Base-by-base conservation (phyloP, 2,329 filamentous ascomycete genomes). In the Lasiodiplodia theobromae region DNA sequence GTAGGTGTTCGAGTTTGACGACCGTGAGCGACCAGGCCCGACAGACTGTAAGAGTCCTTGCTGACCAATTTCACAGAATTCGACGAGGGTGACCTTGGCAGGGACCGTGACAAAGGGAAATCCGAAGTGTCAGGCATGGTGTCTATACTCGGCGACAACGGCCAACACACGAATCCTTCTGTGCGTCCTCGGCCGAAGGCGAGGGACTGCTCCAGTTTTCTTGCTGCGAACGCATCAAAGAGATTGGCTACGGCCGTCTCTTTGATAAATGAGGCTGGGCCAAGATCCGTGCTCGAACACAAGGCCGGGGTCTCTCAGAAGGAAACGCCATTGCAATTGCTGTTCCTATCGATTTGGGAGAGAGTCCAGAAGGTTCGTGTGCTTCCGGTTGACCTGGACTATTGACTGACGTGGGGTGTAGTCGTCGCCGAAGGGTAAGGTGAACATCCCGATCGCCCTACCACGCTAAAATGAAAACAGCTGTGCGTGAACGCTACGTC, bases 1-100 rank as follows among this genome's bases (percentile, higher is more conserved):
- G 34, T n/a, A 68, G 67, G 67, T 68, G 7, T 68, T 68, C n/a
- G 67, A 68, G 38, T 68, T 68, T 38, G 67, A 68, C n/a, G 67
- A 68, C 31, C 67, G 67, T 68, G n/a, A 57, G 67, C 28, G 8
- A 5, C 21, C 2, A 8, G 6, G 40, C 12, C 25, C 12, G 58
- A 38, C 14, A 7, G 28, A 8, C 18, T 6, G 6, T 34, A 11
- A 4, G 4, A 8, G 11, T 31, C 16, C 16, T 21, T 23, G 8
- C 57, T 68, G 37, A 63, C 28, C n/a, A 31, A 11, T 8, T 12
- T 28, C 16, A n/a, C 40, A 68, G 67, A 68, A 51, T 68, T 68
- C 60, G 67, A 68, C 21, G 67, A 68, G 21, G 67, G 67, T 8
- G 58, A 65, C 37, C 67, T 68, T 2, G 67, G 67, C 38, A 57